phyloP scores from a whole-genome alignment of 2,329 filamentous ascomycete species.

The Neonectria neomacrospora region DNA sequence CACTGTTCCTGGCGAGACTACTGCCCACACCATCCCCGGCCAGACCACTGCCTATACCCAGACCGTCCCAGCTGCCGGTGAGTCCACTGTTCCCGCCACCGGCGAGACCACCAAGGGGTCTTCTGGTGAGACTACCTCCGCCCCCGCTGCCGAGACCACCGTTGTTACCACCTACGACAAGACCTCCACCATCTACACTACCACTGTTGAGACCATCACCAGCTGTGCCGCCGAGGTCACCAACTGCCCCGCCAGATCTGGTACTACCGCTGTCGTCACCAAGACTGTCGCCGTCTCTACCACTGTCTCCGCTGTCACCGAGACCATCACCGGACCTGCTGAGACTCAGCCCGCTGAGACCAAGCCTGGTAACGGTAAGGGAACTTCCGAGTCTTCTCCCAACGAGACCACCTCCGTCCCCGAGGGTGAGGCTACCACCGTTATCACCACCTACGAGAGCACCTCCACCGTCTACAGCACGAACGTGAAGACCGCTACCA shows the following conservation, averaged over 20 bases:
- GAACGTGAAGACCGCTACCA: constrained; percentile 45
- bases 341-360: constrained; percentile 29
- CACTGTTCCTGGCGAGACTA: constrained; percentile 4
- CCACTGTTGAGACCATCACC: constrained; percentile 43
- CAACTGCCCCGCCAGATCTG: constrained; percentile 59
- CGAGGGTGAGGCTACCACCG: constrained; percentile 33
- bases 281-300: constrained; percentile 41
- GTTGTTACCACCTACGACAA: constrained; percentile 27
- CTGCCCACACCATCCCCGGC: neutral
- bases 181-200: constrained; percentile 48
- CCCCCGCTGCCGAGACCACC: neutral
- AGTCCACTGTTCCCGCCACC: neutral
- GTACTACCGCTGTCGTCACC: constrained; percentile 37
- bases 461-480: constrained; percentile 48
- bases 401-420: constrained; percentile 25
- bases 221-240: constrained; percentile 54
- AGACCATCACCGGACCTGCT: constrained; percentile 36
- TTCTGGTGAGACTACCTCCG: constrained; percentile 16
- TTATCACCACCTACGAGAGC: constrained; percentile 47
- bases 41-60: neutral
- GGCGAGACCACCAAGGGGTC: neutral
- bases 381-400: constrained; percentile 24
- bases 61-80: neutral
- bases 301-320: constrained; percentile 42
- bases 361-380: constrained; percentile 16